phyloP scores from a whole-genome alignment of 164 flowering plant species.

The Platanus orientalis region DNA sequence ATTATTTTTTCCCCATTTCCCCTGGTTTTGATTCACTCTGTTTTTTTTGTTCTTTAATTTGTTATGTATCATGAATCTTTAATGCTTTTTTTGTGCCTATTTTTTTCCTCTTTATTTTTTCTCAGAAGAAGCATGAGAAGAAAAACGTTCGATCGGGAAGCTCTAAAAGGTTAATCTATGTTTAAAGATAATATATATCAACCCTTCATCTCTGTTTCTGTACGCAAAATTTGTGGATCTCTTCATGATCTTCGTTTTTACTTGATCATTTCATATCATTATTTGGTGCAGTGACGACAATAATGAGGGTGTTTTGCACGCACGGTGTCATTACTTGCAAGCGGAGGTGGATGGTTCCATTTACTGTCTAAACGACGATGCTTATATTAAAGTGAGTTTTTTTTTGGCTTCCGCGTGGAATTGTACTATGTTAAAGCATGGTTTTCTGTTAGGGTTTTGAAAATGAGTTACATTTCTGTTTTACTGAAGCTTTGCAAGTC shows the following conservation, averaged over 20 bases:
- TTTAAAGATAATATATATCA: not conserved
- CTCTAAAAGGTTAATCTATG: not conserved
- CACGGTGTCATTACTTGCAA: conserved; percentile 27
- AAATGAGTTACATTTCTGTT: no score
- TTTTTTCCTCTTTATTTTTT: not conserved
- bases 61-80: no score
- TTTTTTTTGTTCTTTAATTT: no score
- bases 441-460: no score
- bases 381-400: conserved; percentile 34
- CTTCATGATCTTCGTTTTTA: not conserved
- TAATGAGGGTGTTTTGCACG: conserved; percentile 18
- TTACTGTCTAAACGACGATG: conserved; percentile 38
- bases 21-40: not conserved
- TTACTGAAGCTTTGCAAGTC: no score
- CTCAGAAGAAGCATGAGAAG: not conserved
- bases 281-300: not conserved
- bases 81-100: no score
- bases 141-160: not conserved
- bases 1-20: no score
- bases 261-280: not conserved
- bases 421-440: no score
- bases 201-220: not conserved
- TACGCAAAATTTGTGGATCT: not conserved
- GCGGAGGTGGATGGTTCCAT: conserved; percentile 31
- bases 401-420: not conserved